phyloP scores from a whole-genome alignment of 2,329 filamentous ascomycete genomes.

The Fusarium abutilonis region DNA sequence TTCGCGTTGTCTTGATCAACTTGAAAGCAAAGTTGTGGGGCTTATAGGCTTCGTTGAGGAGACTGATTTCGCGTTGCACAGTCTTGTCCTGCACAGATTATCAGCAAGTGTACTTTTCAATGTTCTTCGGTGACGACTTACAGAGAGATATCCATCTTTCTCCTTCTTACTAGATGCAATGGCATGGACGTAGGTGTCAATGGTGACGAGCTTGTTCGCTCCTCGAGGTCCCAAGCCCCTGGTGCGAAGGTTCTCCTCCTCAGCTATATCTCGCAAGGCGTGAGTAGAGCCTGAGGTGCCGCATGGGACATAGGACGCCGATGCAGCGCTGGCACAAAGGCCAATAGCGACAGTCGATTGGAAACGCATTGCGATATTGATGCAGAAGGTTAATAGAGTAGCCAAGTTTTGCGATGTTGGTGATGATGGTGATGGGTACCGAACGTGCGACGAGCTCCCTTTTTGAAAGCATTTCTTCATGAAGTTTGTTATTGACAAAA shows the following conservation, averaged over 20 bases:
- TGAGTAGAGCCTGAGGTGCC: constrained; percentile 9
- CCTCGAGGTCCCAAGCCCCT: neutral
- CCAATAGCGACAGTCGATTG: constrained; percentile 11
- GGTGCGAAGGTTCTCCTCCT: neutral
- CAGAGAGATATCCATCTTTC: constrained; percentile 15
- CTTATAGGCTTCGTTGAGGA: constrained; percentile 18
- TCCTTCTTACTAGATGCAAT: constrained; percentile 22
- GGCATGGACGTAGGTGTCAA: constrained; percentile 25
- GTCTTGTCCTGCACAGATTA: constrained; percentile 3
- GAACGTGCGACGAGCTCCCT: neutral
- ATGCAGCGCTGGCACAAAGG: neutral
- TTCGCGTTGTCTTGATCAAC: constrained; percentile 14
- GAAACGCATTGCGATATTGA: constrained; percentile 5
- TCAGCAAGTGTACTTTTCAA: neutral
- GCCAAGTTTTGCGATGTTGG: neutral
- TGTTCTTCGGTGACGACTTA: neutral
- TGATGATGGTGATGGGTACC: neutral
- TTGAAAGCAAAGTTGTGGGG: constrained; percentile 16
- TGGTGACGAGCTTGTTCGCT: neutral
- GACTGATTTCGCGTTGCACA: neutral
- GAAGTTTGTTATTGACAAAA: neutral
- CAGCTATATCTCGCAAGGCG: neutral
- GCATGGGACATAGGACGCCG: constrained; percentile 1
- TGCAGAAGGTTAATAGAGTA: neutral
- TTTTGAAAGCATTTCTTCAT: neutral